Evolutionary conservation across 805 yeast genomes (phyloP).

Genomic region (Candida orba): DNA sequence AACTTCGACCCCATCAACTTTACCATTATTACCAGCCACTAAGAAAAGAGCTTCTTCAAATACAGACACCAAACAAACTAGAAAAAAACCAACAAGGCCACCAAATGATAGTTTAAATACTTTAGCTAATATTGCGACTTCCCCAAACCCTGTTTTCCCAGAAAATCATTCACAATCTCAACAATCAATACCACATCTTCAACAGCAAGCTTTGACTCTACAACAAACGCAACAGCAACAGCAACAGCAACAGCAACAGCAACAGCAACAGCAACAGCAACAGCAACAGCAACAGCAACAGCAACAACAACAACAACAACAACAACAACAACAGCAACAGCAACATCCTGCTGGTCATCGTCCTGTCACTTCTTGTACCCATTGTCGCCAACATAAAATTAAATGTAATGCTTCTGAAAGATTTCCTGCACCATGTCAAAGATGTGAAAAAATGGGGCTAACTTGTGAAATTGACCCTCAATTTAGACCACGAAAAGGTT

Average conservation of each 20-base stretch:
- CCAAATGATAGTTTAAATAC: slow-evolving; percentile 8
- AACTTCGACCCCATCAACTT: slow-evolving; percentile 2
- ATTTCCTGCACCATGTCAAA: slow-evolving; percentile 72
- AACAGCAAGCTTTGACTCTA: background rate
- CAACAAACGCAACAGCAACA: slow-evolving; percentile 2
- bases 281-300: slow-evolving; percentile 9
- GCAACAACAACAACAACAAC: background rate
- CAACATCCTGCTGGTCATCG: slow-evolving; percentile 51
- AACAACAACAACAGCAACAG: background rate
- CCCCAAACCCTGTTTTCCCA: slow-evolving; percentile 1
- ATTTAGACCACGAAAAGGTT: slow-evolving; percentile 86
- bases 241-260: background rate
- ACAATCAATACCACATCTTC: background rate
- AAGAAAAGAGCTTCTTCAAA: slow-evolving; percentile 12
- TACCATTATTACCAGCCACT: slow-evolving; percentile 11
- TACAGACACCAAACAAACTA: slow-evolving; percentile 1
- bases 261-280: background rate
- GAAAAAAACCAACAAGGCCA: slow-evolving; percentile 5
- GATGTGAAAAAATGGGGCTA: slow-evolving; percentile 75
- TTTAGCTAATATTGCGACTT: slow-evolving; percentile 10
- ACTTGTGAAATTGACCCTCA: slow-evolving; percentile 87
- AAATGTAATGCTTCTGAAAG: slow-evolving; percentile 85
- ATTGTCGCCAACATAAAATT: slow-evolving; percentile 91
- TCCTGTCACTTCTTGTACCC: slow-evolving; percentile 90
- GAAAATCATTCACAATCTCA: background rate